Percentiles rank a stretch among this genome's conserved stretches.
These are phyloP conservation scores for Dryadomyces quercus-mongolicae DNA, from an alignment of 2,329 filamentous ascomycete genomes.

Conservation along the genomic window DNA sequence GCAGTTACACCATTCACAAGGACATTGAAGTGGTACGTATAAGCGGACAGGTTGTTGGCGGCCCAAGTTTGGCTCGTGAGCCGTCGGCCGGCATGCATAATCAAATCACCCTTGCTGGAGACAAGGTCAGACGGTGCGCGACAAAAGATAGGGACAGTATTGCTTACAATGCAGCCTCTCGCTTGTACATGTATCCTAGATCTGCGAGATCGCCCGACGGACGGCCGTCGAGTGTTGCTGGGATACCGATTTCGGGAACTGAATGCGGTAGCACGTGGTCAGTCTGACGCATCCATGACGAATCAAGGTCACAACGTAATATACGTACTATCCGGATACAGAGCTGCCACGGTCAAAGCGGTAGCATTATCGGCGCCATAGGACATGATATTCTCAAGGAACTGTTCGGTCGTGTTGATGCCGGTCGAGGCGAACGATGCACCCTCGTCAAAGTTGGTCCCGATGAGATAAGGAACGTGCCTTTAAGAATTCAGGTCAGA, in stretches of 20 bases:
- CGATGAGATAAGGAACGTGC: slow-evolving; percentile 46
- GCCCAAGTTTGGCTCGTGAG: slow-evolving; percentile 31
- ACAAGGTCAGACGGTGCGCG: background rate
- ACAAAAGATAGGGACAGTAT: background rate
- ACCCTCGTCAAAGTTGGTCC: slow-evolving; percentile 54
- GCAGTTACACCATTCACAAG: slow-evolving; percentile 26
- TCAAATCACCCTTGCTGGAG: slow-evolving; percentile 29
- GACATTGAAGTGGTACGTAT: slow-evolving; percentile 38
- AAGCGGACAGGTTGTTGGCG: slow-evolving; percentile 22
- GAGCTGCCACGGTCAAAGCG: background rate
- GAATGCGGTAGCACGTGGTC: slow-evolving; percentile 20
- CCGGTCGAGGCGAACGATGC: slow-evolving; percentile 46
- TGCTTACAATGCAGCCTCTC: slow-evolving; percentile 22
- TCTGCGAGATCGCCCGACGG: background rate
- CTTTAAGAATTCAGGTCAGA: background rate
- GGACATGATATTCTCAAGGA: background rate
- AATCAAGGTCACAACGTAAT: background rate
- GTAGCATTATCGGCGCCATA: background rate
- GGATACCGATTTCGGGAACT: slow-evolving; percentile 70
- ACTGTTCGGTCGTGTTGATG: slow-evolving; percentile 47
- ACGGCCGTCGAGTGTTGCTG: slow-evolving; percentile 78
- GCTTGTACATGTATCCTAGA: background rate
- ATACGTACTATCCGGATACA: background rate
- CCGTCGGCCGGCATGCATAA: slow-evolving; percentile 34
- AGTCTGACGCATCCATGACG: background rate